Evolutionary conservation across 2,329 filamentous ascomycete species (phyloP), one percentile per base, ranked within the genome.

Genomic region (Fusarium cicatricum): DNA sequence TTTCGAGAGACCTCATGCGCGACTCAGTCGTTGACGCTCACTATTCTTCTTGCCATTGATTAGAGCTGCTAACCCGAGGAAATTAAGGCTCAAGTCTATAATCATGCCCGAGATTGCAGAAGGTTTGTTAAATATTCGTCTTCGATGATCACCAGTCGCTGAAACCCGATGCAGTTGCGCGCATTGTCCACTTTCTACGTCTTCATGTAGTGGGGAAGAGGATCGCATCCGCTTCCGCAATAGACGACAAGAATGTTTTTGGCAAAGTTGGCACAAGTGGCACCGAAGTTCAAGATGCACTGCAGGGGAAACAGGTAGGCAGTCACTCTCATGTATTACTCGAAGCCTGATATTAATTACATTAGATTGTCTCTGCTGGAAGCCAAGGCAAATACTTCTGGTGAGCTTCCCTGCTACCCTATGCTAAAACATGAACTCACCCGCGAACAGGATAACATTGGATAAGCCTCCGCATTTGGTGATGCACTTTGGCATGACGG

Each of bases 331-430:
- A 7, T 23, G 11, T 14, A 5, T 32, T 14, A 14, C 11, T 15
- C 31, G 21, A 28, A 11, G 9, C 9, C 3, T 26, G 2, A 1
- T 46, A 4, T 43, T 60, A 41, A 59, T 41, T 11, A 17, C 10
- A 36, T 7, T 42, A 80, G 79, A 86, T 87, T 4, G 55, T 85
- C 9, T 81, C 80, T 48, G 90, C 90, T 4, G 90, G 90, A 4
- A 92, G 90, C 55, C 95, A 97, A 72, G 95, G 95, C 10, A 99
- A 98, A 82, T 98, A 98, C 72, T 98, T 99, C 74, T 99, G 95
- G 87, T 85, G 66, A 55, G 75, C 19, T 58, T 17, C 19, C 21
- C 17, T 12, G 32, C 42, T 57, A 33, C 38, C 50, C 39, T 47
- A 19, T 21, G 33, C 16, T 5, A 7, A 8, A 12, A 28, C 14